Percentiles rank a stretch among this genome's conserved stretches.
Conservation (phyloP, 208 protist genomes). For the Baffinella frigidus region DNA sequence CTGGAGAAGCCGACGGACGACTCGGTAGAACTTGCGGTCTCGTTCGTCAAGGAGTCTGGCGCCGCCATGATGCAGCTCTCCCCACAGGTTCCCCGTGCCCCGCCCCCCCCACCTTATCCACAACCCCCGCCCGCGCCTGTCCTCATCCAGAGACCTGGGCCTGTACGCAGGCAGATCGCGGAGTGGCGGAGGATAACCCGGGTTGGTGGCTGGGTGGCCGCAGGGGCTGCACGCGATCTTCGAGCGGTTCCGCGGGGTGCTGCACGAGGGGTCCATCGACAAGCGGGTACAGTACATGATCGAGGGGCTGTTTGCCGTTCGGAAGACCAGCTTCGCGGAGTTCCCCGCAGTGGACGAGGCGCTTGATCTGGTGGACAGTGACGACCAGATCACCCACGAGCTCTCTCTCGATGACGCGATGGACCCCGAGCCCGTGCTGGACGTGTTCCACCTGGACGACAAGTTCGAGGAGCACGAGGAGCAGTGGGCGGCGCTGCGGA, state of each 20-base stretch:
- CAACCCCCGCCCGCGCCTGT: too few relatives aligned
- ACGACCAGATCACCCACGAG: conserved; percentile 92
- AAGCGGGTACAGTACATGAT: conserved; percentile 92
- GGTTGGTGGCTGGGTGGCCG: too few relatives aligned
- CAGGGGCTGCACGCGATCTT: conserved; percentile 77
- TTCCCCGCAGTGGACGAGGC: conserved; percentile 80
- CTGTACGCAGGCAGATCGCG: conserved; percentile 36
- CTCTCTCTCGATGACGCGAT: conserved; percentile 87
- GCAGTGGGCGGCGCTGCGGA: conserved; percentile 84
- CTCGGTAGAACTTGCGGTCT: conserved; percentile 72
- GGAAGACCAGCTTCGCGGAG: conserved; percentile 71
- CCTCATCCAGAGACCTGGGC: background rate
- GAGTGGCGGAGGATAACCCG: too few relatives aligned
- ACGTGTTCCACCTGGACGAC: conserved; percentile 88
- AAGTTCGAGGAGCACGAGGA: conserved; percentile 89
- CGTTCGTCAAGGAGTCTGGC: conserved; percentile 56
- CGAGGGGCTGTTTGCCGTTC: conserved; percentile 77
- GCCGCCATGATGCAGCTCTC: conserved; percentile 59
- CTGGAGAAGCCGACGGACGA: conserved; percentile 92
- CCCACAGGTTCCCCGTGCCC: too few relatives aligned
- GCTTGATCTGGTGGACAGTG: conserved; percentile 84
- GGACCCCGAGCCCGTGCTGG: conserved; percentile 77
- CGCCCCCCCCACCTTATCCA: too few relatives aligned
- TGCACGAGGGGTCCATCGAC: conserved; percentile 89
- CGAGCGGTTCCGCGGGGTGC: conserved; percentile 81